Evolutionary conservation across 768 basidiomycete species (phyloP), one percentile per base, ranked within the genome.

Genomic region (Termitomyces eurrhizus): DNA sequence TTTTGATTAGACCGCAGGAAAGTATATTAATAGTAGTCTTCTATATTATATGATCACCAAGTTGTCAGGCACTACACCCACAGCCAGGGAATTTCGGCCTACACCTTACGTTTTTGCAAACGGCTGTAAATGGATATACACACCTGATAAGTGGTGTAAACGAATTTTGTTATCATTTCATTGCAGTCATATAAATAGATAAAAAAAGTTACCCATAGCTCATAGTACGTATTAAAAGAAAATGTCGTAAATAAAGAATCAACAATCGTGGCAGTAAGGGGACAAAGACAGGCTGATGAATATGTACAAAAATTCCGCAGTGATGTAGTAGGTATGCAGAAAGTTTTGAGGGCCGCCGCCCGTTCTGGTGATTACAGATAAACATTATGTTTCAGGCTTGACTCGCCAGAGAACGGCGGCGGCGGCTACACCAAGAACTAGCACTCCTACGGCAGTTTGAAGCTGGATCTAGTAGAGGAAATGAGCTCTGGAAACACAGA

Each of bases 401-500:
- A 89, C 85, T 63, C 86, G 80, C 87, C 88, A 90, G 66, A 89
- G 73, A 53, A 91, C 88, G 7, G 88, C 89, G 13, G 83, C 87
- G 2, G 89, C 87, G 4, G 86, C 87, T 8, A 88, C 81, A 53
- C 85, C 79, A 33, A 91, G 71, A 4, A 91, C 78, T 18, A 89
- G 69, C 8, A 90, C 83, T 5, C 88, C 88, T 3, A 88, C 72
- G 6, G 85, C 87, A 2, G 87, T 79, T 59, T 81, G 80, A 65
- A 85, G 65, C 74, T 77, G 77, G 45, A 80, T 68, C 59, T 65
- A 68, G 56, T 41, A 32, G 58, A 52, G 32, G 33, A 37, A 55
- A 55, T 61, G 12, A 62, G 55, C 11, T 52, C 21, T 16, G 46
- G 8, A n/a, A 12, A 26, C 26, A 13, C 21, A 35, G 51, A 18